Base-by-base conservation (phyloP, 2,329 filamentous ascomycete genomes). In the Aspergillus sp. region DNA sequence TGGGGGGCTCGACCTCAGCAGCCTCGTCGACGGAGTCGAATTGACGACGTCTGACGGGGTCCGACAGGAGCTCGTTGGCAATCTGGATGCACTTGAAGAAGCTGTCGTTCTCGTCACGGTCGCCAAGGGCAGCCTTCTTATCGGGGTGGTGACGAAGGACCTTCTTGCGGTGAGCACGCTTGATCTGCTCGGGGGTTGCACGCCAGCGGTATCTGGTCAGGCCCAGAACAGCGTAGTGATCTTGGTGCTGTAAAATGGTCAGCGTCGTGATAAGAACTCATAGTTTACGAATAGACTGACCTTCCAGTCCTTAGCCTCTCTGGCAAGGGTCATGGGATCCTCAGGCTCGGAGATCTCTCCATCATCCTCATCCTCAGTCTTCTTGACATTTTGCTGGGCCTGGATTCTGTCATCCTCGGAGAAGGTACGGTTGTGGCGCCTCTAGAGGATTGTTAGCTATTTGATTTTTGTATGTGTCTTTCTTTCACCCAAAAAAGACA, bases 1-100 rank as follows among this genome's bases (percentile, higher is more conserved):
- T 81, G 0, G 94, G 94, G 37, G 91, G 88, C 61, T 95, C 88
- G 46, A 95, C 85, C 46, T 98, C 88, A 51, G 93, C 93, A 57
- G 82, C 83, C 71, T 96, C 90, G 62, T 98, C 93, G 49, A 97
- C 90, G 2, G 89, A 95, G 71, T 98, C 93, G 73, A 86, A 98
- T 73, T 98, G 93, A 46, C 90, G 85, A 50, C 93, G 88, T 75
- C 89, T 94, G 67, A 84, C 78, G 40, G 93, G 93, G 74, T 98
- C 93, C 43, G 89, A 81, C 12, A 98, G 86, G 41, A 97, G 80
- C 62, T 98, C 93, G 59, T 86, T 91, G 45, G 93, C 93, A 72
- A 96, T 96, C 69, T 98, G 94, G 69, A 98, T 98, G 72, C 94
- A 98, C 81, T 98, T 98, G 86, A 98, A 98, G 79, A 98, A 98